Base-by-base conservation (phyloP, 345 rosid species). In the Turritis glabra region DNA sequence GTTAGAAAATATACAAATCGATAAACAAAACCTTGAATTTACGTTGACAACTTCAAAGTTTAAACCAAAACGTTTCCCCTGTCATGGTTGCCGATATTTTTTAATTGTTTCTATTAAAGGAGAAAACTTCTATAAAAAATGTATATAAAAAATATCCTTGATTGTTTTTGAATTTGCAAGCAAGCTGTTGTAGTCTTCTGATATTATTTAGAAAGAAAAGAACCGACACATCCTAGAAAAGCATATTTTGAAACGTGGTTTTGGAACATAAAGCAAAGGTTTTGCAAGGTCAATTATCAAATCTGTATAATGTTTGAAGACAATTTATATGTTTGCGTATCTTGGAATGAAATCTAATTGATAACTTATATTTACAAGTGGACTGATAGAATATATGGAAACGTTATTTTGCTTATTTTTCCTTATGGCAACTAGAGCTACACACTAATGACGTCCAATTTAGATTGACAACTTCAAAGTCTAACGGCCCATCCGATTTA, bases 401-500 rank as follows among this genome's bases (percentile, higher is more conserved):
- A 72, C 18, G 1, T 72, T 72, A 1, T 62, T 72, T 25, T 15
- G 23, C 69, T 51, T 51, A 26, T 50, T 52, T 52, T 64, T 27
- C 51, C 23, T 61, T 53, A 11, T 8, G 50, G 66, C 62, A 63
- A 19, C 52, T 72, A 26, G 8, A 7, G 62, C 54, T 41, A 51
- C 61, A 51, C 61, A 9, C 53, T 64, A 21, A 30, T 73, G 70
- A 53, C 55, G 35, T 54, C 41, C 9, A 53, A 33, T 63, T 53
- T 64, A 33, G 53, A 64, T 65, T 74, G 72, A 74, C 57, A 55
- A 64, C 25, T 64, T 73, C 64, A 64, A 64, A 73, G 77, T 64
- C 55, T 55, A 15, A n/a, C n/a, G n/a, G n/a, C 62, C 11, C 23
- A 53, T 21, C 19, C 19, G 19, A 64, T 41, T 15, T 30, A 64